Evolutionary conservation across 441 rosid species (phyloP).

Genomic region (Croton setiger): DNA sequence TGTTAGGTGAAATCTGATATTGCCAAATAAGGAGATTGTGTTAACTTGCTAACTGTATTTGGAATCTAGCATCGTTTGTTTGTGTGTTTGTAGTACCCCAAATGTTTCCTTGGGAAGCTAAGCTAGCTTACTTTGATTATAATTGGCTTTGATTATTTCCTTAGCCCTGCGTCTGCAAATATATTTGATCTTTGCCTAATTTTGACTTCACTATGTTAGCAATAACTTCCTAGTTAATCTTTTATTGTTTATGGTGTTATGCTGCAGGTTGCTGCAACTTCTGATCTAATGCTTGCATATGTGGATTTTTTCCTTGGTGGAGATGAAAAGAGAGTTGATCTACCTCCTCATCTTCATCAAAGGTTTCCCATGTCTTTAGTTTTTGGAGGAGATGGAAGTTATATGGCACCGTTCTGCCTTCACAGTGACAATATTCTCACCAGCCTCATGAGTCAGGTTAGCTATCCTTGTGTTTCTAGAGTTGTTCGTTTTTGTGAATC

Average conservation of each 20-base stretch:
- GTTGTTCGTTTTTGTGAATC: slow-evolving; percentile 14
- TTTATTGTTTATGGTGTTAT: not conserved
- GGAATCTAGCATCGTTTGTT: not conserved
- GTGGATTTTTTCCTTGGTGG: slow-evolving; percentile 90
- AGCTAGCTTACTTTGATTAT: not conserved
- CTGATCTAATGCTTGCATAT: slow-evolving; percentile 80
- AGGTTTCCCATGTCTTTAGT: slow-evolving; percentile 70
- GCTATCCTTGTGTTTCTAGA: slow-evolving; percentile 14
- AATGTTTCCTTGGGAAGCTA: not conserved
- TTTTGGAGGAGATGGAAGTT: slow-evolving; percentile 91
- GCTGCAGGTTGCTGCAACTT: slow-evolving; percentile 70
- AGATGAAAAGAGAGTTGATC: slow-evolving; percentile 83
- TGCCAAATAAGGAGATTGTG: not conserved
- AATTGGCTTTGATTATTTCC: not conserved
- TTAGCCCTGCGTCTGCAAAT: not conserved
- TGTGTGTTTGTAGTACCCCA: not conserved
- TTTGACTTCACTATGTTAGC: not conserved
- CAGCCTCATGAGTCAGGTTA: slow-evolving; percentile 80
- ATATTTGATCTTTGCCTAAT: not conserved
- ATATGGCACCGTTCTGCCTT: slow-evolving; percentile 79
- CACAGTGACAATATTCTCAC: slow-evolving; percentile 77
- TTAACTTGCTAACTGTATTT: not conserved
- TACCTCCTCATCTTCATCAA: slow-evolving; percentile 67
- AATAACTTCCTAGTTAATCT: slow-evolving; percentile 1
- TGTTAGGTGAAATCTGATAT: not conserved